phyloP scores from a whole-genome alignment of 2,329 filamentous ascomycete genomes.

The Colletotrichum higginsianum region DNA sequence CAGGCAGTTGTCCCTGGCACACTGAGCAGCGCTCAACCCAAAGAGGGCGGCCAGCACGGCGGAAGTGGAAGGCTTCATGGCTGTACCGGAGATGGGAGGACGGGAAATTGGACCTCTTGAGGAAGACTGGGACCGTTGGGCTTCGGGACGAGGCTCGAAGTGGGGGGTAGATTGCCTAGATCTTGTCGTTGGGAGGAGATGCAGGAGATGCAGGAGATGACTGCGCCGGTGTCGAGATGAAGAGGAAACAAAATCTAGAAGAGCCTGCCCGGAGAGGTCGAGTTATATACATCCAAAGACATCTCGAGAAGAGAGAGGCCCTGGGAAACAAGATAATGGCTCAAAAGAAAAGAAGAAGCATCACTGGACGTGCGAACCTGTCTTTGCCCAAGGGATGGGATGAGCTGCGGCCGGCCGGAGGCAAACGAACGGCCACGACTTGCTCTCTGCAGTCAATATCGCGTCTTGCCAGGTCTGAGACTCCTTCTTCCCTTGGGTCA shows the following conservation, averaged over 20 bases:
- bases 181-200: conserved; percentile 34
- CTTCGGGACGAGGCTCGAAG: conserved; percentile 31
- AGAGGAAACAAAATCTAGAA: background rate
- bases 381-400: conserved; percentile 36
- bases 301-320: conserved; percentile 2
- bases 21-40: conserved; percentile 36
- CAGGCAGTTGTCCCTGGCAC: conserved; percentile 41
- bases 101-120: conserved; percentile 25
- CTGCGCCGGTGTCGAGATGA: conserved; percentile 37
- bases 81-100: conserved; percentile 20
- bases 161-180: conserved; percentile 26
- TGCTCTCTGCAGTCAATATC: conserved; percentile 14
- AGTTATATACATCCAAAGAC: conserved; percentile 17
- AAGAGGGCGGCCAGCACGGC: conserved; percentile 41
- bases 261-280: background rate
- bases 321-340: background rate
- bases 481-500: conserved; percentile 41
- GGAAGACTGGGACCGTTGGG: conserved; percentile 13
- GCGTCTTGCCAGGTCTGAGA: conserved; percentile 33
- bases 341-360: conserved; percentile 8
- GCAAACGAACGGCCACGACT: no score
- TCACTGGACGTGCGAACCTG: conserved; percentile 2
- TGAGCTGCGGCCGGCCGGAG: background rate
- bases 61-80: conserved; percentile 38
- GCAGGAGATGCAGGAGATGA: conserved; percentile 36